Conservation (phyloP, 1,284 basidiomycete species). For the Phellopilus nigrolimitatus region DNA sequence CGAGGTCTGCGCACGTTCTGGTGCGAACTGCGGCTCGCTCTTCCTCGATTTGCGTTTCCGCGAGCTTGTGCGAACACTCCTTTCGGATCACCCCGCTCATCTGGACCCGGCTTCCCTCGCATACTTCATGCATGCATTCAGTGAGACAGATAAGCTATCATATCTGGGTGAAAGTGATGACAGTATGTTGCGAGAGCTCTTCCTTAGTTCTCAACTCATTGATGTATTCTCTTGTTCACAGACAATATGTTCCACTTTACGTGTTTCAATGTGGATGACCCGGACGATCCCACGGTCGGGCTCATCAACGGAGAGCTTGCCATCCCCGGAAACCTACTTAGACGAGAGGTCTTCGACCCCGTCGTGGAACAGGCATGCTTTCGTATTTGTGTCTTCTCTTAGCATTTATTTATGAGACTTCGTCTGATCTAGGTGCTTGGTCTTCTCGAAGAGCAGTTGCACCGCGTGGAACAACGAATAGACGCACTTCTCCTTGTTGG, state of each 20-base stretch:
- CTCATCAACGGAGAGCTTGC: constrained; percentile 74
- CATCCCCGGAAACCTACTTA: constrained; percentile 70
- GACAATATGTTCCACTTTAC: constrained; percentile 79
- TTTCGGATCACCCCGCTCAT: constrained; percentile 74
- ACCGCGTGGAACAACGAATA: constrained; percentile 57
- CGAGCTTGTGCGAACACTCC: constrained; percentile 63
- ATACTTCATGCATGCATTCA: constrained; percentile 81
- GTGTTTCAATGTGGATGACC: constrained; percentile 75
- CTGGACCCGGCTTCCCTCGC: constrained; percentile 72
- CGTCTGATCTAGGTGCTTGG: constrained; percentile 51
- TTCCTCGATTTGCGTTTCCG: constrained; percentile 81
- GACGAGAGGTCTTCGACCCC: constrained; percentile 76
- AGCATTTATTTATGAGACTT: background rate
- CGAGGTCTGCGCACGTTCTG: constrained; percentile 77
- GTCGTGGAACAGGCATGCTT: constrained; percentile 61
- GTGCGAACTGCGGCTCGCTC: constrained; percentile 76
- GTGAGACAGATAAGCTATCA: constrained; percentile 77
- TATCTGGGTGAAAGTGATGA: constrained; percentile 70
- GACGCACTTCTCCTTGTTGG: constrained; percentile 80
- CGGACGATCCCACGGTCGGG: constrained; percentile 68
- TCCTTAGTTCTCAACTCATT: constrained; percentile 13
- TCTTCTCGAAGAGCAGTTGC: constrained; percentile 70
- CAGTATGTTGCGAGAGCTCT: constrained; percentile 38
- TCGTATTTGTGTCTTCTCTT: constrained; percentile 6
- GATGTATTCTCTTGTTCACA: constrained; percentile 28